Evolutionary conservation across 306 rosid genomes (phyloP), one percentile per base, ranked within the genome.

Genomic region (Prunus dulcis): DNA sequence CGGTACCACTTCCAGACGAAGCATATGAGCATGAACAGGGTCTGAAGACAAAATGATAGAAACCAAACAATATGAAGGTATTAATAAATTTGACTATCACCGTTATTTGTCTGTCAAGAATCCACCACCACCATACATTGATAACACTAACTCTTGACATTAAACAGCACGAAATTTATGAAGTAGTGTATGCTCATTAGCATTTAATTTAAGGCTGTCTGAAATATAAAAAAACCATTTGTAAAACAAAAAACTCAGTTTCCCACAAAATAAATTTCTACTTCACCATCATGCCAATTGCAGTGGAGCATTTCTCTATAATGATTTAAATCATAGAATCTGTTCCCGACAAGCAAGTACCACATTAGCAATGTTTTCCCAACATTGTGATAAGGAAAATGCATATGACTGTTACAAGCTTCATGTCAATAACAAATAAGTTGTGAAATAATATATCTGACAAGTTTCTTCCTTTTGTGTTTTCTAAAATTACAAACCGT

Each of bases 11-110:
- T 72, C 34, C 53, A 41, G 28, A 30, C 22, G 20, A 47, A 63
- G 38, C 53, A 61, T 50, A 69, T 22, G 13, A 64, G 72, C 78
- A 86, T 63, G 45, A 81, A 68, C 63, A 46, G 46, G 62, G 23
- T 82, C 10, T 2, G 73, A 66, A 72, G 79, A 81, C 22, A 81
- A 67, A 64, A 76, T 12, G 10, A 71, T 15, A 4, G n/a, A 12
- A 71, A 15, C 18, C 34, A 25, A 25, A 60, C 32, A 27, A 28
- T 13, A 62, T 27, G 41, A 53, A 53, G 4, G 58, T n/a, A 12
- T 6, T 12, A 69, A 53, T 30, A 30, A 55, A 50, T 32, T 60
- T 25, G 32, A 28, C 67, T 7, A 58, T 32, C 47, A 49, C 20
- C 57, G 2, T 56, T 9, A 23, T 3, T 9, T 64, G 9, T 27